Base-by-base conservation (phyloP, 208 protist genomes). In the Vickermania spadyakhi region DNA sequence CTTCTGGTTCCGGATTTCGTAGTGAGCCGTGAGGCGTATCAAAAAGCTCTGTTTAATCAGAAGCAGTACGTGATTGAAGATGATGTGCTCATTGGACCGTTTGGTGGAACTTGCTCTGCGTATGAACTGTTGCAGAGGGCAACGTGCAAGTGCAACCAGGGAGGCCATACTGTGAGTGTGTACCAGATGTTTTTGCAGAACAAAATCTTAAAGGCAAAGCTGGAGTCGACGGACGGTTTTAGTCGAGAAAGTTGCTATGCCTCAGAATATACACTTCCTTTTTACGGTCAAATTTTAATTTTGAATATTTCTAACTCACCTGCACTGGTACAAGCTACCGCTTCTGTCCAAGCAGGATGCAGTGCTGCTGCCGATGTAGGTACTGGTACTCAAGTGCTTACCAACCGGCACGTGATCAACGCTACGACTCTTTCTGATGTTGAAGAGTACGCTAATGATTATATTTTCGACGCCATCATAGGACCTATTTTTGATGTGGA, bases 141-240 rank as follows among this genome's bases (percentile, higher is more conserved):
- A 7, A 55, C 26, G 7, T 27, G 25, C 7, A 23, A 55, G 51
- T 55, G 51, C 21, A 55, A 55, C 51, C 51, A 55, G 21, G 51
- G 51, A 5, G 51, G 11, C 21, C 51, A 55, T 55, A 28, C 25
- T 7, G 51, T 55, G 21, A 55, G 7, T 7, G 51, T 55, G 11
- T 28, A 55, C 25, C 13, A 23, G n/a, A n/a, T n/a, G n/a, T n/a
- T n/a, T n/a, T n/a, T n/a, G n/a, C n/a, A n/a, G n/a, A n/a, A n/a
- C n/a, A n/a, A n/a, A n/a, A n/a, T n/a, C n/a, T n/a, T n/a, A n/a
- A n/a, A n/a, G n/a, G n/a, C n/a, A n/a, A n/a, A n/a, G 36, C 36
- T 7, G 7, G 36, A n/a, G 18, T 45, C 36, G 36, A 45, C 36
- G 11, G 7, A n/a, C 36, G 36, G 36, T n/a, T 45, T 45, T 18